Percentiles rank a stretch among this genome's conserved stretches.
Evolutionary conservation across 768 basidiomycete genomes (phyloP).

Genomic region (Trametes maxima): DNA sequence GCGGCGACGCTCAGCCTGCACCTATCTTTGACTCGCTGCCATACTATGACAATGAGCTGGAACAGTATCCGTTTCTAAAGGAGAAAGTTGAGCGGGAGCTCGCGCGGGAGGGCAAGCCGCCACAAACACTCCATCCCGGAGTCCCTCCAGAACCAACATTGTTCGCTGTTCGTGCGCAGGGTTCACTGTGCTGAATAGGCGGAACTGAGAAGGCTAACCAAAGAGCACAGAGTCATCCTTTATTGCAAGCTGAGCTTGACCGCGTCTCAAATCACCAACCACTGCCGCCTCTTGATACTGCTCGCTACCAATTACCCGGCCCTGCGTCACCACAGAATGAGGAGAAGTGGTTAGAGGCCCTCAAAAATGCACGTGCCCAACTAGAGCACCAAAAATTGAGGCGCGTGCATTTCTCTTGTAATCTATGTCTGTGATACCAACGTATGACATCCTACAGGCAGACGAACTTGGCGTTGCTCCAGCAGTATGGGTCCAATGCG

Average conservation of each 20-base stretch:
- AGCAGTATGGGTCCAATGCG: conserved; percentile 87
- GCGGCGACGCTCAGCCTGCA: conserved; percentile 16
- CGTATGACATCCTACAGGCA: conserved; percentile 48
- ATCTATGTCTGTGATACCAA: background rate
- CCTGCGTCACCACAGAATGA: conserved; percentile 67
- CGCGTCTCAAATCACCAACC: conserved; percentile 72
- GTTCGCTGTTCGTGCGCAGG: conserved; percentile 61
- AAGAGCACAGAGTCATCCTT: conserved; percentile 56
- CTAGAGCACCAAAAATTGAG: conserved; percentile 83
- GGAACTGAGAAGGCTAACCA: conserved; percentile 13
- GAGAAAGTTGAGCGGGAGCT: conserved; percentile 79
- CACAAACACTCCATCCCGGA: conserved; percentile 63
- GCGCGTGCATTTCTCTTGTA: conserved; percentile 41
- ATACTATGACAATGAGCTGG: conserved; percentile 93
- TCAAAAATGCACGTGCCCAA: conserved; percentile 79
- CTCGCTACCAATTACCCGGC: conserved; percentile 74
- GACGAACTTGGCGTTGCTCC: conserved; percentile 79
- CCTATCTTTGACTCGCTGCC: conserved; percentile 84
- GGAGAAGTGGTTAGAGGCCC: conserved; percentile 73
- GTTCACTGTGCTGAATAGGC: background rate
- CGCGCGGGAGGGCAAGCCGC: conserved; percentile 64
- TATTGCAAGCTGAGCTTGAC: conserved; percentile 72
- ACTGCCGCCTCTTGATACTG: conserved; percentile 66
- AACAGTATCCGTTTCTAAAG: conserved; percentile 68
- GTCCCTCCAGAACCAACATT: conserved; percentile 67